Conservation (phyloP, 805 yeast genomes). For the Brettanomyces nanus region DNA sequence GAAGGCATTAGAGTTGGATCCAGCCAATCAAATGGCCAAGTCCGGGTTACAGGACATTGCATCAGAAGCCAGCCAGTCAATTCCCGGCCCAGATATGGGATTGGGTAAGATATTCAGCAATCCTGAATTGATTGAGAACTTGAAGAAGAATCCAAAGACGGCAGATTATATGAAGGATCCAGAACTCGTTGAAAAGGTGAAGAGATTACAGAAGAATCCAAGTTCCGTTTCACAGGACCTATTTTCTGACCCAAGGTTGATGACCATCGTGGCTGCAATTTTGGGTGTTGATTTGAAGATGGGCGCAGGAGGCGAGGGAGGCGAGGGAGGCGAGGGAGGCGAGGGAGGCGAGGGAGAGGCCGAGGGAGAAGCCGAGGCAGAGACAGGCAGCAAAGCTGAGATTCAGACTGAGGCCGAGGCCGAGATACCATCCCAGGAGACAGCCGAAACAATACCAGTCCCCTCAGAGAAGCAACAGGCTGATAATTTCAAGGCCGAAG, state of each 20-base stretch:
- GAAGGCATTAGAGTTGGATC: constrained; percentile 75
- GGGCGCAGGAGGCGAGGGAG: constrained; percentile 29
- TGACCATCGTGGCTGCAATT: constrained; percentile 80
- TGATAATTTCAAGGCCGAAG: constrained; percentile 69
- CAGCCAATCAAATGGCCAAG: constrained; percentile 77
- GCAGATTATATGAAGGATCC: constrained; percentile 86
- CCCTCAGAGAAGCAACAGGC: constrained; percentile 39
- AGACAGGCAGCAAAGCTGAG: constrained; percentile 10
- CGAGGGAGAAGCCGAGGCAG: constrained; percentile 30
- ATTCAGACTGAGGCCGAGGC: constrained; percentile 7
- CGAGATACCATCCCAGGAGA: constrained; percentile 26
- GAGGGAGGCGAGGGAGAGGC: constrained; percentile 11
- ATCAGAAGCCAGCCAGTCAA: constrained; percentile 32
- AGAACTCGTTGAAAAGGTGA: constrained; percentile 60
- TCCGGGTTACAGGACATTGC: constrained; percentile 70
- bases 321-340: constrained; percentile 26
- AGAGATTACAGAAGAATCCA: constrained; percentile 61
- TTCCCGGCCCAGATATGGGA: constrained; percentile 32
- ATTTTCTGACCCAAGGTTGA: constrained; percentile 73
- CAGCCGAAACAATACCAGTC: constrained; percentile 19
- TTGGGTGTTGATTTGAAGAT: constrained; percentile 64
- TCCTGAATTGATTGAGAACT: constrained; percentile 67
- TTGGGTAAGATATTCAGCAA: constrained; percentile 71
- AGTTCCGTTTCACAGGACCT: constrained; percentile 61
- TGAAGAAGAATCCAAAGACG: constrained; percentile 80